Conservation (phyloP, 2,329 filamentous ascomycete species). For the Biscogniauxia marginata region DNA sequence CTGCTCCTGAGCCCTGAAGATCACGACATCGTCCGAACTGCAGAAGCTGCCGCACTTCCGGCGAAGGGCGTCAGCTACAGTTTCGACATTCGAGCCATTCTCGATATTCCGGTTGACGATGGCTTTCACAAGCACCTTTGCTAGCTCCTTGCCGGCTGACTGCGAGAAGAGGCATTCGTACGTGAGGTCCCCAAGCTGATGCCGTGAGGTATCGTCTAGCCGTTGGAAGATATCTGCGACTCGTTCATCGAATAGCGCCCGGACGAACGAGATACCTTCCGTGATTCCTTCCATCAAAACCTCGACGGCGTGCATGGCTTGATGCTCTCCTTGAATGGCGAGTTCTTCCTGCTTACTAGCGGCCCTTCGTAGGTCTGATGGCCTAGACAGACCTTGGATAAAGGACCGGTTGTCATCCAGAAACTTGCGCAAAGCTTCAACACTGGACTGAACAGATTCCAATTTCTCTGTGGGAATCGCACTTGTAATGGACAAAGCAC, state of each 20-base stretch:
- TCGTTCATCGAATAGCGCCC: slow-evolving; percentile 91
- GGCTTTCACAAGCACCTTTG: slow-evolving; percentile 91
- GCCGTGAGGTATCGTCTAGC: slow-evolving; percentile 67
- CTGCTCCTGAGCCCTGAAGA: slow-evolving; percentile 97
- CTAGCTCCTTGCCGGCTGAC: slow-evolving; percentile 77
- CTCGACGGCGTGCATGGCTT: slow-evolving; percentile 82
- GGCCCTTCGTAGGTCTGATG: slow-evolving; percentile 76
- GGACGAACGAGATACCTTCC: slow-evolving; percentile 93
- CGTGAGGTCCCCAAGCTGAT: slow-evolving; percentile 72
- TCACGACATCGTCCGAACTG: slow-evolving; percentile 92
- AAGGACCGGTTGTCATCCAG: slow-evolving; percentile 83
- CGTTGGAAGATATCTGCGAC: slow-evolving; percentile 82
- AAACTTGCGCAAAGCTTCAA: slow-evolving; percentile 78
- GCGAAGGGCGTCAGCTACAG: slow-evolving; percentile 89
- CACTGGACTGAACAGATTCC: slow-evolving; percentile 72
- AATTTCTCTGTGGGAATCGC: slow-evolving; percentile 69
- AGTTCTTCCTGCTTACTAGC: slow-evolving; percentile 86
- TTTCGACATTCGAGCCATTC: slow-evolving; percentile 95
- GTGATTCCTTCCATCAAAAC: slow-evolving; percentile 86
- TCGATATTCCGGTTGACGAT: slow-evolving; percentile 98
- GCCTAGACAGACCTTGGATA: slow-evolving; percentile 91
- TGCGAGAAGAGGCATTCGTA: slow-evolving; percentile 87
- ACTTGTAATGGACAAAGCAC: slow-evolving; percentile 63
- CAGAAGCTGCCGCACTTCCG: slow-evolving; percentile 96
- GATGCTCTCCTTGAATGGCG: slow-evolving; percentile 89